Percentiles rank a stretch among this genome's conserved stretches.
These are phyloP conservation scores for Fusarium sp. DNA, from an alignment of 2,329 filamentous ascomycete genomes.

Conservation along the genomic window DNA sequence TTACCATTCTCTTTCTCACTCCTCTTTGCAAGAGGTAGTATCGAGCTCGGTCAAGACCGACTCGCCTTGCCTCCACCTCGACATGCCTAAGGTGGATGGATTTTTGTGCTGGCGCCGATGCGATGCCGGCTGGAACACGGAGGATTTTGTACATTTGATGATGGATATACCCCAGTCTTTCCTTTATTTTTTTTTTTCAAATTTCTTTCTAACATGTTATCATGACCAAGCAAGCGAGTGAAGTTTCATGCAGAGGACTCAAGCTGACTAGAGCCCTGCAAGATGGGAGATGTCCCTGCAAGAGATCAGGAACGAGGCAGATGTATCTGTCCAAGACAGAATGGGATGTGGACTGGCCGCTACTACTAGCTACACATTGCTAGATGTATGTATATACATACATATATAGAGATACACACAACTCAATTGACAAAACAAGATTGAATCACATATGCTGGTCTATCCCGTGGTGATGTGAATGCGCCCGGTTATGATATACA, in stretches of 20 bases:
- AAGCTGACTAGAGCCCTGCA: conserved; percentile 7
- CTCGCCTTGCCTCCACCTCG: conserved; percentile 21
- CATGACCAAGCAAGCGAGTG: conserved; percentile 26
- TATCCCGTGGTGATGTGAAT: neutral
- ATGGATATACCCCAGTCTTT: conserved; percentile 50
- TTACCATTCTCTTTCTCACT: conserved; percentile 30
- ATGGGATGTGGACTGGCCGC: neutral
- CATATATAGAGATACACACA: conserved; percentile 14
- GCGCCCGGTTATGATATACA: neutral
- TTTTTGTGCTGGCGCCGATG: conserved; percentile 21
- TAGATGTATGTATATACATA: conserved; percentile 11
- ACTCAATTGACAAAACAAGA: conserved; percentile 30
- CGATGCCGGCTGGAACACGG: conserved; percentile 24
- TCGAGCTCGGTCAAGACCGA: conserved; percentile 27
- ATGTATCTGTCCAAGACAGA: conserved; percentile 10
- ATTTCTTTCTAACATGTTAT: conserved; percentile 25
- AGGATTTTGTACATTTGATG: conserved; percentile 42
- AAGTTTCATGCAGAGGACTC: conserved; percentile 23
- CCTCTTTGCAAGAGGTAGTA: conserved; percentile 31
- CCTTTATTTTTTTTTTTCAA: conserved; percentile 31
- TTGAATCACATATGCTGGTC: neutral
- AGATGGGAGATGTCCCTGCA: conserved; percentile 12
- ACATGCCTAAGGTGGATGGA: conserved; percentile 14
- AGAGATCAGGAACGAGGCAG: conserved; percentile 20
- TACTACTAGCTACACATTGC: conserved; percentile 4